Conservation (phyloP, 2,329 filamentous ascomycete genomes). For the Aspergillus ochraceus region DNA sequence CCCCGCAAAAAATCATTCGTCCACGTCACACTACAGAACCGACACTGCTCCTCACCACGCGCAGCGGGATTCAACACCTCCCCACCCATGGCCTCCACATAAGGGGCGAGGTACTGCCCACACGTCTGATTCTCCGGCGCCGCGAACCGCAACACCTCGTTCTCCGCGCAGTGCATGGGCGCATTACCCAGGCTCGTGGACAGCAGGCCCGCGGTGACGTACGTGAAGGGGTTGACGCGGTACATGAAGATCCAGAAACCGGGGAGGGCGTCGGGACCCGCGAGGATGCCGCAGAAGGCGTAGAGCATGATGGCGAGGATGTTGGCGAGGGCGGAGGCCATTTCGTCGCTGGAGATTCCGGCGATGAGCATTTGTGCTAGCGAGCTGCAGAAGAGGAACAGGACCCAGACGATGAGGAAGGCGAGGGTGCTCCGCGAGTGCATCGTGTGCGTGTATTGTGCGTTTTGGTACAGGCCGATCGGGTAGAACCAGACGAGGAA, state of each 20-base stretch:
- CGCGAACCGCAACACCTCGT: slow-evolving; percentile 2
- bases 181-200: not conserved
- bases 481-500: slow-evolving; percentile 67
- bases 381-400: slow-evolving; percentile 67
- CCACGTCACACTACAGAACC: slow-evolving; percentile 3
- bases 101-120: slow-evolving; percentile 1
- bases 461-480: slow-evolving; percentile 43
- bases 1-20: slow-evolving; percentile 1
- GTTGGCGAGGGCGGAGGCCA: not conserved
- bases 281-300: slow-evolving; percentile 13
- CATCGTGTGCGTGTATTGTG: slow-evolving; percentile 30
- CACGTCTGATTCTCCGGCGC: slow-evolving; percentile 8
- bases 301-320: slow-evolving; percentile 5
- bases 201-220: slow-evolving; percentile 17
- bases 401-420: slow-evolving; percentile 61
- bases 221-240: slow-evolving; percentile 19
- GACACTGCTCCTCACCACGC: not conserved
- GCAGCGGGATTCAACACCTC: slow-evolving; percentile 1
- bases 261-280: slow-evolving; percentile 6
- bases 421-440: slow-evolving; percentile 60
- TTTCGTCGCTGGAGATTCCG: slow-evolving; percentile 1
- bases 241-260: slow-evolving; percentile 20
- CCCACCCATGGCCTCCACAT: slow-evolving; percentile 1
- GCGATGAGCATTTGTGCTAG: slow-evolving; percentile 71
- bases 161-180: slow-evolving; percentile 1